Evolutionary conservation across 805 yeast species (phyloP), one percentile per base, ranked within the genome.

Genomic region (Candida dendrica): DNA sequence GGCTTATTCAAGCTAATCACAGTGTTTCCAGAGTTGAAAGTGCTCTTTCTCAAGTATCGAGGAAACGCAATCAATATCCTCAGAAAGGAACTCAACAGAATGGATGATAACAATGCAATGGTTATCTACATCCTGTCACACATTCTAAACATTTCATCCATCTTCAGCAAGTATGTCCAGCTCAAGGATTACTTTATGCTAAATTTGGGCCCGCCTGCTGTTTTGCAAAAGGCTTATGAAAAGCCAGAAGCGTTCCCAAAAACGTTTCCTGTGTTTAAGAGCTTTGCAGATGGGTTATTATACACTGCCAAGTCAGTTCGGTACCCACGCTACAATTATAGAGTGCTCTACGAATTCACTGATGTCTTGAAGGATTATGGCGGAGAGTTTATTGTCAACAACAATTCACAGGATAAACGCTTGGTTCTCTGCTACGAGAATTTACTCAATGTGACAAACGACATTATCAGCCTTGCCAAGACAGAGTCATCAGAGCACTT

Each of bases 361-460:
- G 51, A 48, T 2, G 41, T 50, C 6, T 38, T 47, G 1, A 30
- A 41, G 5, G 46, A 48, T 13, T 55, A 55, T 44, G 58, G 55
- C 8, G 42, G 32, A 0, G 20, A 34, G 3, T 50, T 46, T 35
- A 31, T 50, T 14, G 11, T 35, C 6, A 18, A 36, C 26, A 20
- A 36, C 6, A 34, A 42, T 20, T 24, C 16, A 17, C 34, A 36
- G 5, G 46, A 47, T 22, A 47, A 41, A 16, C 33, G 33, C 11
- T 17, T 52, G 3, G 29, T 19, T 0, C 26, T 34, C 2, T 44
- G 43, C 14, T 49, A 41, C 17, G 35, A 39, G 1, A 22, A 44
- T 3, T 36, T 53, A 13, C 34, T 38, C 9, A 39, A 43, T 3
- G 49, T 39, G 30, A 26, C 48, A 11, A 37, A 41, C 8, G 9